Percentiles rank a stretch among this genome's conserved stretches.
These are phyloP conservation scores for Pseudogymnoascus sp. DNA, from an alignment of 2,329 filamentous ascomycete species.

Conservation along the genomic window DNA sequence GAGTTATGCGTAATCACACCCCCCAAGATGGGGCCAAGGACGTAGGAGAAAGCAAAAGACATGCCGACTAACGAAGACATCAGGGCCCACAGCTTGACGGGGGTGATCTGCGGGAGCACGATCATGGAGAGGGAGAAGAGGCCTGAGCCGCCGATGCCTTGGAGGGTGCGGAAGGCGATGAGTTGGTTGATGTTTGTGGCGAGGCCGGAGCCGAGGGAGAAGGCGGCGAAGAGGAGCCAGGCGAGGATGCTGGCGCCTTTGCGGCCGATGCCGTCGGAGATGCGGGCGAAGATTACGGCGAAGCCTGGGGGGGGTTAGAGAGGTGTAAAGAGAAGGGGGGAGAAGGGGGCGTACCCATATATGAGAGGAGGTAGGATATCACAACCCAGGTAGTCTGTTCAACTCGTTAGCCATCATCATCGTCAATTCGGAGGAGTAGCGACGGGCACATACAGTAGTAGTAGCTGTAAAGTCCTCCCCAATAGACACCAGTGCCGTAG, in stretches of 20 bases:
- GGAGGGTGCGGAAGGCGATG: slow-evolving; percentile 20
- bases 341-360: background rate
- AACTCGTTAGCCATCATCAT: background rate
- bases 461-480: slow-evolving; percentile 37
- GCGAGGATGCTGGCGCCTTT: slow-evolving; percentile 42
- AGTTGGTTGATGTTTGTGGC: slow-evolving; percentile 35
- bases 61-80: slow-evolving; percentile 43
- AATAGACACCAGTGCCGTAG: slow-evolving; percentile 49
- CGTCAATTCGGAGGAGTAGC: background rate
- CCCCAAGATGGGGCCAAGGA: slow-evolving; percentile 21
- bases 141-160: slow-evolving; percentile 30
- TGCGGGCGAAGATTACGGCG: slow-evolving; percentile 46
- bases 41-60: slow-evolving; percentile 21
- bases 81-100: slow-evolving; percentile 33
- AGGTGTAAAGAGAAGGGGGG: background rate
- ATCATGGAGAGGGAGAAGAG: slow-evolving; percentile 19
- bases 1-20: slow-evolving; percentile 20
- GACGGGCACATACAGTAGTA: background rate
- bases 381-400: background rate
- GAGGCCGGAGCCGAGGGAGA: slow-evolving; percentile 49
- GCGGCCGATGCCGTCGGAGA: slow-evolving; percentile 48
- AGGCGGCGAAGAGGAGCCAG: slow-evolving; percentile 46
- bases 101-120: slow-evolving; percentile 40
- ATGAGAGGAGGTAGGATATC: background rate
- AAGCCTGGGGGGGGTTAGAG: slow-evolving; percentile 31